Percentiles rank a stretch among this genome's conserved stretches.
These are phyloP conservation scores for Lentinula edodes DNA, from an alignment of 768 basidiomycete species.

Conservation along the genomic window DNA sequence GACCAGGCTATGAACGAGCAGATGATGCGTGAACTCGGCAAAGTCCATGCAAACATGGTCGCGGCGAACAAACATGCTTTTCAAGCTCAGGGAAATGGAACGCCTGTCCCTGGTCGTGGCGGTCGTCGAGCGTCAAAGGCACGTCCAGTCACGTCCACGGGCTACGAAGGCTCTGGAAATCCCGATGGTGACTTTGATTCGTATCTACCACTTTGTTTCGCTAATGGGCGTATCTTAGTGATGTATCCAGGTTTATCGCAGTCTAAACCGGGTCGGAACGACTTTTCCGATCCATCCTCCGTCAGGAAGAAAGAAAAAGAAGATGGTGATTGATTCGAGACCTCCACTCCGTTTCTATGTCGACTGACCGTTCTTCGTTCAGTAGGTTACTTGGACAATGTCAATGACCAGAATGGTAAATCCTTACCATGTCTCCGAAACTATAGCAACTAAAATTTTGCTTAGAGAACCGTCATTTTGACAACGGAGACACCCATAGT, in stretches of 20 bases:
- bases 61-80: conserved; percentile 35
- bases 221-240: not conserved
- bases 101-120: not conserved
- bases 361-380: not conserved
- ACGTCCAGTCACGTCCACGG: conserved; percentile 63
- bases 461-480: not conserved
- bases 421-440: not conserved
- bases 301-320: not conserved
- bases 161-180: conserved; percentile 49
- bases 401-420: not conserved
- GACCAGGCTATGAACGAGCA: conserved; percentile 82
- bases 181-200: not conserved
- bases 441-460: not conserved
- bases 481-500: not conserved
- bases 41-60: conserved; percentile 78
- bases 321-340: not conserved
- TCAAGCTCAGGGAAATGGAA: conserved; percentile 11
- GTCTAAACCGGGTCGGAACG: not conserved
- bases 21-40: conserved; percentile 88
- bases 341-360: not conserved
- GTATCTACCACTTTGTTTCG: not conserved
- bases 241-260: not conserved
- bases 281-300: not conserved
- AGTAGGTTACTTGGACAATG: not conserved
- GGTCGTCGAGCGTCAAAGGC: conserved; percentile 29